Percentiles rank a stretch among this genome's conserved stretches.
Evolutionary conservation across 495 filamentous ascomycete genomes (phyloP).

Genomic region (Penicillium dipodomyicola): DNA sequence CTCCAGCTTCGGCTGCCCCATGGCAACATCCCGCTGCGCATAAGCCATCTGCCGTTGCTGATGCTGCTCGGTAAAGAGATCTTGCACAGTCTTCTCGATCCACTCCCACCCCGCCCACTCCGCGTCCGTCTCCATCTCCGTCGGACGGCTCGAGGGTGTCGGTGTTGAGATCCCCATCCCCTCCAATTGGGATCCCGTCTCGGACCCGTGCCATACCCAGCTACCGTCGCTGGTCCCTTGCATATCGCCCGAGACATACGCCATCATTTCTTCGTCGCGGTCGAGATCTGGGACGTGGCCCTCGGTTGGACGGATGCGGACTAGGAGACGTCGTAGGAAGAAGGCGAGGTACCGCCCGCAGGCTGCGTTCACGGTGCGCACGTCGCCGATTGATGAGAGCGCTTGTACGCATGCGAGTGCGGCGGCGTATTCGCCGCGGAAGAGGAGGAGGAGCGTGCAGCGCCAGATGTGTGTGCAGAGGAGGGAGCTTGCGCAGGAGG

Average conservation of each 20-base stretch:
- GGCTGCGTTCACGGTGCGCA: slow-evolving; percentile 68
- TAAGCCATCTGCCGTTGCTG: slow-evolving; percentile 27
- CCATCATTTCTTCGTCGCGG: slow-evolving; percentile 87
- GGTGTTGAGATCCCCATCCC: slow-evolving; percentile 19
- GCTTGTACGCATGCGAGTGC: slow-evolving; percentile 72
- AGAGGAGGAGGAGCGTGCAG: slow-evolving; percentile 75
- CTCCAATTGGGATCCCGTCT: slow-evolving; percentile 44
- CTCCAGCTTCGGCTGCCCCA: slow-evolving; percentile 23
- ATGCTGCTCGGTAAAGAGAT: slow-evolving; percentile 45
- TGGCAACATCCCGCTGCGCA: slow-evolving; percentile 5
- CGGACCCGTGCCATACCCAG: slow-evolving; percentile 84
- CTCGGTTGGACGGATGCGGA: slow-evolving; percentile 49
- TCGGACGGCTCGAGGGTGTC: slow-evolving; percentile 1
- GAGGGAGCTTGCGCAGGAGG: slow-evolving; percentile 58
- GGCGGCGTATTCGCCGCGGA: slow-evolving; percentile 66
- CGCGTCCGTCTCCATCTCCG: slow-evolving; percentile 18
- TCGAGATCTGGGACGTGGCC: slow-evolving; percentile 53
- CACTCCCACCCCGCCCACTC: slow-evolving; percentile 55
- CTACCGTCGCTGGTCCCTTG: slow-evolving; percentile 75
- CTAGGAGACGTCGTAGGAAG: slow-evolving; percentile 65
- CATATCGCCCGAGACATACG: slow-evolving; percentile 84
- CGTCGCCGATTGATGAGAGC: slow-evolving; percentile 63
- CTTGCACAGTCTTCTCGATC: slow-evolving; percentile 49
- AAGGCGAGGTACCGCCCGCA: slow-evolving; percentile 85
- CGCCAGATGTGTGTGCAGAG: slow-evolving; percentile 89